These are phyloP conservation scores for Jackrogersella minutella DNA, from an alignment of 495 filamentous ascomycete genomes.

Conservation along the genomic window DNA sequence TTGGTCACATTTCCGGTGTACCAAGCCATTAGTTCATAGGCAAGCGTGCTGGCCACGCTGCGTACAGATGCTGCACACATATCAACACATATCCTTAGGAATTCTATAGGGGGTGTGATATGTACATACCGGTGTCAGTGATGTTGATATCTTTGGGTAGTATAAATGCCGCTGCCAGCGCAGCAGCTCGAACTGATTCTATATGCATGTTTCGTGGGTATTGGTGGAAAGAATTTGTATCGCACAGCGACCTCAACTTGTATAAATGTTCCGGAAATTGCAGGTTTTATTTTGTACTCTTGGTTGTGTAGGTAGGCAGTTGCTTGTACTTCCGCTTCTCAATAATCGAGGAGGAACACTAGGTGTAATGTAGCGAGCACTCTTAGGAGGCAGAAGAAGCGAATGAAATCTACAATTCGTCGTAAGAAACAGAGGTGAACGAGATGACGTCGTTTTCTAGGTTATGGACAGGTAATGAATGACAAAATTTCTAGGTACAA, in stretches of 20 bases:
- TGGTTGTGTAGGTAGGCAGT: no score
- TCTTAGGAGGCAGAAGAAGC: constrained; percentile 5
- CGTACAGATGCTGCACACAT: constrained; percentile 59
- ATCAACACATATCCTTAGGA: no score
- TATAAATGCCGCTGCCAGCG: constrained; percentile 42
- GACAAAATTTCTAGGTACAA: constrained; percentile 9
- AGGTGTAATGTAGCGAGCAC: constrained; percentile 7
- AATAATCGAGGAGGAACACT: constrained; percentile 5
- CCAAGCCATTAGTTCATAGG: constrained; percentile 63
- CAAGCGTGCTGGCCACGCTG: constrained; percentile 57
- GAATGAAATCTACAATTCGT: constrained; percentile 9
- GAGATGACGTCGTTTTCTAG: constrained; percentile 13
- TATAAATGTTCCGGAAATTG: constrained; percentile 29
- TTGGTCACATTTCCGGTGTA: constrained; percentile 73
- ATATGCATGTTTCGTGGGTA: constrained; percentile 32
- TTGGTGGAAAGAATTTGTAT: constrained; percentile 18
- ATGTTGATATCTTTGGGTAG: constrained; percentile 55
- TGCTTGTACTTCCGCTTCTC: constrained; percentile 20
- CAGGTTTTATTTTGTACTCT: constrained; percentile 22
- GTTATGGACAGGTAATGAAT: constrained; percentile 6
- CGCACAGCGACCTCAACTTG: constrained; percentile 20
- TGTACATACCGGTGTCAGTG: constrained; percentile 53
- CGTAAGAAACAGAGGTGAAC: constrained; percentile 3
- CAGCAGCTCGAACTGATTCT: constrained; percentile 44
- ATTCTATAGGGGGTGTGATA: no score